A percentile compares a stretch with the other conserved stretches of the same genome.
These are phyloP conservation scores for Protomyces gravidus DNA, from an alignment of 1,139 yeast species.

Conservation along the genomic window DNA sequence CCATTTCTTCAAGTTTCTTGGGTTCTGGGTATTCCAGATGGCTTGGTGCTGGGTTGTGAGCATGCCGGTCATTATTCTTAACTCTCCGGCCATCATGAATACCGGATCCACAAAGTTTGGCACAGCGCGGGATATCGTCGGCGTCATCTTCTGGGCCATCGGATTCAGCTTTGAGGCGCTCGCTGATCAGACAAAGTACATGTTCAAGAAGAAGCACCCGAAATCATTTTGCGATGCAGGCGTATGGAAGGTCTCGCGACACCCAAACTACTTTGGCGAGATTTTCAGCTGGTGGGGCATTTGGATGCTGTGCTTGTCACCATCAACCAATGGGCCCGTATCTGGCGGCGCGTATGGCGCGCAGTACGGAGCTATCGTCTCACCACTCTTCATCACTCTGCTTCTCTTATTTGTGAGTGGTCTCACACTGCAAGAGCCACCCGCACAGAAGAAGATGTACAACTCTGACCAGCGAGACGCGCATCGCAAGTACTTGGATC, in stretches of 20 bases:
- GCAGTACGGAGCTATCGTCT: conserved; percentile 21
- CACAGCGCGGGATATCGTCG: conserved; percentile 22
- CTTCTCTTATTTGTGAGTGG: conserved; percentile 16
- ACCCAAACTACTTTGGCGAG: conserved; percentile 27
- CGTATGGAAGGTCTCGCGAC: conserved; percentile 23
- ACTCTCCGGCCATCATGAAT: conserved; percentile 16
- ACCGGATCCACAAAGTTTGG: conserved; percentile 14
- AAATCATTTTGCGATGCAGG: conserved; percentile 19
- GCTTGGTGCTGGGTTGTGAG: conserved; percentile 25
- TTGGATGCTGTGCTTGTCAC: conserved; percentile 24
- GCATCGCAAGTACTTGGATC: conserved; percentile 5
- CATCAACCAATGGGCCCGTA: conserved; percentile 23
- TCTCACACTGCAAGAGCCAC: conserved; percentile 20
- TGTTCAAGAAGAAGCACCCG: conserved; percentile 24
- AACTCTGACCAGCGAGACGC: conserved; percentile 18
- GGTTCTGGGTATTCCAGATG: conserved; percentile 28
- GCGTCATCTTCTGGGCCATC: conserved; percentile 17
- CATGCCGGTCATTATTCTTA: conserved; percentile 17
- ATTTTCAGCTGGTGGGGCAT: conserved; percentile 27
- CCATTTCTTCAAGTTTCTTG: conserved; percentile 25
- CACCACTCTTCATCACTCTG: conserved; percentile 19
- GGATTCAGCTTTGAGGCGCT: conserved; percentile 17
- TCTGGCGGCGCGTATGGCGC: conserved; percentile 20
- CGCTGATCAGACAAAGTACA: conserved; percentile 24
- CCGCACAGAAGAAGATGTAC: conserved; percentile 25